Percentiles rank a stretch among this genome's conserved stretches.
These are phyloP conservation scores for Pyrrhoderma noxium DNA, from an alignment of 1,284 basidiomycete species.

Conservation along the genomic window DNA sequence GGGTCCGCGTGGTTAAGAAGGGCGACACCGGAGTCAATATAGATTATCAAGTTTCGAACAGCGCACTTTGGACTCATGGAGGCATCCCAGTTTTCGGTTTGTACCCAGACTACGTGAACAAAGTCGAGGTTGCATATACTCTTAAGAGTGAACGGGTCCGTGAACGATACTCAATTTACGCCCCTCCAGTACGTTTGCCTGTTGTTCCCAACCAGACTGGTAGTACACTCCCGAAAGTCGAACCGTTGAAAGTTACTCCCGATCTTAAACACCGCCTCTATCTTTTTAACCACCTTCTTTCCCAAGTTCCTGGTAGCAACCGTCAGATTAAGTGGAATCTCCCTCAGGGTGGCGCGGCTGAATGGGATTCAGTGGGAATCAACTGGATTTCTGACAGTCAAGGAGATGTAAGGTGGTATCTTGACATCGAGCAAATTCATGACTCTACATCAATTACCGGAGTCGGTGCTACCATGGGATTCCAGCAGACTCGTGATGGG, in stretches of 20 bases:
- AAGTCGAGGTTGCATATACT: constrained; percentile 7
- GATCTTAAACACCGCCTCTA: neutral
- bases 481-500: constrained; percentile 7
- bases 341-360: constrained; percentile 1
- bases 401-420: constrained; percentile 4
- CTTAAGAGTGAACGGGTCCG: constrained; percentile 3
- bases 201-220: constrained; percentile 3
- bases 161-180: constrained; percentile 3
- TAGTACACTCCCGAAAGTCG: neutral
- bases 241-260: neutral
- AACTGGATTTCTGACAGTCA: constrained; percentile 7
- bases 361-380: constrained; percentile 4
- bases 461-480: constrained; percentile 2
- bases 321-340: constrained; percentile 4
- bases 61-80: constrained; percentile 5
- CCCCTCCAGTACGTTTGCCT: neutral
- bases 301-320: neutral
- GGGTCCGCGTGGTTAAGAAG: constrained; percentile 3
- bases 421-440: constrained; percentile 6
- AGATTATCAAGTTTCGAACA: constrained; percentile 6
- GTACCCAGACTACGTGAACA: constrained; percentile 3
- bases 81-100: constrained; percentile 4
- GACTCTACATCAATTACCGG: constrained; percentile 1
- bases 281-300: constrained; percentile 3
- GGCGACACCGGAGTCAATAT: constrained; percentile 1